A percentile compares a stretch with the other conserved stretches of the same genome.
Conservation (phyloP, 23 red algal genomes). For the Gracilaria domingensis region DNA sequence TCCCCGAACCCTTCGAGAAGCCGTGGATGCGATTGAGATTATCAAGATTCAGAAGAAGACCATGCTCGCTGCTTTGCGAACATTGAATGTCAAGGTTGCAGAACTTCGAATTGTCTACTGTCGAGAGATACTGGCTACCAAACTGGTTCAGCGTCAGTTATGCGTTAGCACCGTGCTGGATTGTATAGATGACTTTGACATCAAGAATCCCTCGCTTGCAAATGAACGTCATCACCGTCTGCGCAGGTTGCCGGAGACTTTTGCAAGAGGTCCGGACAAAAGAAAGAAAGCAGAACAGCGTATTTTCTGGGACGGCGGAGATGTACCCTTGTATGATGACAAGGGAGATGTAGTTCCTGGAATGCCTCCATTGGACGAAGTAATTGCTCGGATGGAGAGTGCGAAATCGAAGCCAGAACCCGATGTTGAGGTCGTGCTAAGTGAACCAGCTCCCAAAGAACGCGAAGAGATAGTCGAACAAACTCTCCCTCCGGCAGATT, state of each 20-base stretch:
- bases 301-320: conserved; percentile 26
- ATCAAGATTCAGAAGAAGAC: background rate
- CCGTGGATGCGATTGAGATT: conserved; percentile 1
- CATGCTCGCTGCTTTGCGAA: conserved; percentile 15
- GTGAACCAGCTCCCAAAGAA: background rate
- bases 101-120: background rate
- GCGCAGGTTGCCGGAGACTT: conserved; percentile 35
- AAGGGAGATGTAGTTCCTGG: conserved; percentile 20
- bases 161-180: conserved; percentile 11
- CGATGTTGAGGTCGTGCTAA: background rate
- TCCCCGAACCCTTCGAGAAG: background rate
- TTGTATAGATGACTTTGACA: conserved; percentile 33
- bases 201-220: conserved; percentile 31
- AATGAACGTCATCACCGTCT: conserved; percentile 33
- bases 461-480: background rate
- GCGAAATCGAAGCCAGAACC: background rate
- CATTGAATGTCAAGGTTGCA: conserved; percentile 21
- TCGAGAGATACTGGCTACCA: conserved; percentile 32
- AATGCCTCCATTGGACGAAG: conserved; percentile 14
- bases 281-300: background rate
- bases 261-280: conserved; percentile 14
- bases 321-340: conserved; percentile 12
- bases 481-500: background rate
- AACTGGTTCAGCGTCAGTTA: conserved; percentile 49
- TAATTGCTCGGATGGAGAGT: background rate